Evolutionary conservation across 129 eudicot species (phyloP).

Genomic region (Tagetes erecta): DNA sequence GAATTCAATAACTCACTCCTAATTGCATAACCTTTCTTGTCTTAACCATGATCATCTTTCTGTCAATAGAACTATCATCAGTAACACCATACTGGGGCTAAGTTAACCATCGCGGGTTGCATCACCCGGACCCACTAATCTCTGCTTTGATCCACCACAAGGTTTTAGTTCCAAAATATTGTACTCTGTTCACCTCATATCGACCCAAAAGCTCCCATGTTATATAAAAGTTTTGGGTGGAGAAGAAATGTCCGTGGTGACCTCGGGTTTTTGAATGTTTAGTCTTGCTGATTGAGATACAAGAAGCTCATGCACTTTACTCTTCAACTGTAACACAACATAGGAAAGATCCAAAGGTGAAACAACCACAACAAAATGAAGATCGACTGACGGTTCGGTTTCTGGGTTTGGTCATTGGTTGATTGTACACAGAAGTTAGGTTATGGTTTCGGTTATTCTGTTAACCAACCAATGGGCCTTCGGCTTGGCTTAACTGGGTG

Average conservation of each 20-base stretch:
- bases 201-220: not conserved
- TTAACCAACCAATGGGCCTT: not conserved
- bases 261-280: slow-evolving; percentile 31
- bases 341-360: not conserved
- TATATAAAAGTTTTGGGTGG: slow-evolving; percentile 27
- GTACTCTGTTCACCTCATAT: not conserved
- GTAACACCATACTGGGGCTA: not conserved
- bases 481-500: not conserved
- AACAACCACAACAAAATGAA: not conserved
- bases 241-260: slow-evolving; percentile 22
- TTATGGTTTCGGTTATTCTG: not conserved
- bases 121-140: slow-evolving; percentile 12
- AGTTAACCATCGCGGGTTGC: not conserved
- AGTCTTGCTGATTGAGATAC: slow-evolving; percentile 59
- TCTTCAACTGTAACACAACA: slow-evolving; percentile 54
- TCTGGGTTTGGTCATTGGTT: not conserved
- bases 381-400: not conserved
- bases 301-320: slow-evolving; percentile 68
- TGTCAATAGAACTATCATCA: not conserved
- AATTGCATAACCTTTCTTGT: not conserved
- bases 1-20: not conserved
- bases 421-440: not conserved
- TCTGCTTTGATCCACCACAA: not conserved
- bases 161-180: slow-evolving; percentile 11
- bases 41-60: slow-evolving; percentile 12